These are phyloP conservation scores for Syncephalis fuscata DNA, from an alignment of 371 early-diverging fungal species.

Conservation along the genomic window DNA sequence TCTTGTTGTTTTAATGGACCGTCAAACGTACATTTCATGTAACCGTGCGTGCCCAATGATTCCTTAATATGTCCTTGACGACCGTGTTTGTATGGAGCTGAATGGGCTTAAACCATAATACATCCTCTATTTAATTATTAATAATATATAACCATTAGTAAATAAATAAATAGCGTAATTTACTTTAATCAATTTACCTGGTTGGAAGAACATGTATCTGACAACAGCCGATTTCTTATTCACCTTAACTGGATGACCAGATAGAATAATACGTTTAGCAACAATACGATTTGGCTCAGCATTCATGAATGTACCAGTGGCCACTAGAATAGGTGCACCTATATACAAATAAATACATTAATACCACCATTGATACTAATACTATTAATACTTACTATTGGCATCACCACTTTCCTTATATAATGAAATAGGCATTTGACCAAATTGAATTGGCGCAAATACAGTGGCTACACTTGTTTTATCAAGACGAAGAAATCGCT, in stretches of 20 bases:
- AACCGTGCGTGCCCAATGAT: slow-evolving; percentile 91
- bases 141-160: slow-evolving; percentile 2
- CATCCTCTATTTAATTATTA: slow-evolving; percentile 31
- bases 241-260: slow-evolving; percentile 89
- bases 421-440: slow-evolving; percentile 54
- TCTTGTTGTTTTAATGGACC: slow-evolving; percentile 83
- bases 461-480: slow-evolving; percentile 58
- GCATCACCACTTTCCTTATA: slow-evolving; percentile 31
- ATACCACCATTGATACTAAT: not conserved
- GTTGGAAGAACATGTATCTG: slow-evolving; percentile 93
- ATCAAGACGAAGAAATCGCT: slow-evolving; percentile 69
- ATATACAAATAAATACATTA: not conserved
- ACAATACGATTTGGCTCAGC: slow-evolving; percentile 72
- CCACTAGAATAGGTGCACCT: slow-evolving; percentile 42
- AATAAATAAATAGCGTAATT: not conserved
- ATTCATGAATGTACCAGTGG: slow-evolving; percentile 57
- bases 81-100: slow-evolving; percentile 77
- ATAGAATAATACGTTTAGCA: slow-evolving; percentile 85
- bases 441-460: slow-evolving; percentile 81
- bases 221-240: slow-evolving; percentile 84
- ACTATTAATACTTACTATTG: slow-evolving; percentile 34
- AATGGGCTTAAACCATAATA: slow-evolving; percentile 86
- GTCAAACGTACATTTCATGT: slow-evolving; percentile 91
- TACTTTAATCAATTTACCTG: slow-evolving; percentile 10
- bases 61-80: slow-evolving; percentile 84